These are phyloP conservation scores for Globisporangium mamillatum DNA, from an alignment of 352 stramenopile genomes.

Conservation along the genomic window DNA sequence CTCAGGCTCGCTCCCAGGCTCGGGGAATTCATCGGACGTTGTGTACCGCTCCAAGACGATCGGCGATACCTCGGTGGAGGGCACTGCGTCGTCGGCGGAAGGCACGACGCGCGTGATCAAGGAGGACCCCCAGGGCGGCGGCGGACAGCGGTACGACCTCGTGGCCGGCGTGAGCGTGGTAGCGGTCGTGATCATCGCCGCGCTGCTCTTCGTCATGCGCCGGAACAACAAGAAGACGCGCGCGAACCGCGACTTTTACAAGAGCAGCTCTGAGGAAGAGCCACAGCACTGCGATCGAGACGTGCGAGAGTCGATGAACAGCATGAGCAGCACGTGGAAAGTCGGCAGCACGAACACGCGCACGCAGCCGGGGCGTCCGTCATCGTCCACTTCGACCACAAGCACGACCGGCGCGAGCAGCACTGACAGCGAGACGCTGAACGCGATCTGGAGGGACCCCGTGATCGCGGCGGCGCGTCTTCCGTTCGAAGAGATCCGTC, in stretches of 20 bases:
- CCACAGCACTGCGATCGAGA: constrained; percentile 17
- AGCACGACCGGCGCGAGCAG: constrained; percentile 20
- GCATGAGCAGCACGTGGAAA: constrained; percentile 32
- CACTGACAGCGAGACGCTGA: constrained; percentile 24
- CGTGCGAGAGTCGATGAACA: constrained; percentile 7
- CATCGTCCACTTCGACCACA: constrained; percentile 21
- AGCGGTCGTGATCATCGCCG: constrained; percentile 25
- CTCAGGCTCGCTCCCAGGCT: not conserved
- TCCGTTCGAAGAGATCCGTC: constrained; percentile 40
- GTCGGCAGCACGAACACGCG: constrained; percentile 27
- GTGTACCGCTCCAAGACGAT: not conserved
- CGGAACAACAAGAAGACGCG: constrained; percentile 24
- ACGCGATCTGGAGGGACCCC: constrained; percentile 42
- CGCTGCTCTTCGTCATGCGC: constrained; percentile 25
- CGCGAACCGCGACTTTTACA: constrained; percentile 21
- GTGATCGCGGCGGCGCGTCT: constrained; percentile 43
- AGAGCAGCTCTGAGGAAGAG: constrained; percentile 17
- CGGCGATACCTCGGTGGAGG: not conserved
- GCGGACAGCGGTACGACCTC: constrained; percentile 23
- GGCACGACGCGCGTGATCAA: not conserved
- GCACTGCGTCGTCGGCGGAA: not conserved
- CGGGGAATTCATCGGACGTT: not conserved
- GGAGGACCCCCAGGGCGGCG: not conserved
- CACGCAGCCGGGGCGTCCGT: constrained; percentile 20
- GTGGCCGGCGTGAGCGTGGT: constrained; percentile 30